Evolutionary conservation across 306 rosid genomes (phyloP), one percentile per base, ranked within the genome.

Genomic region (Casuarina equisetifolia): DNA sequence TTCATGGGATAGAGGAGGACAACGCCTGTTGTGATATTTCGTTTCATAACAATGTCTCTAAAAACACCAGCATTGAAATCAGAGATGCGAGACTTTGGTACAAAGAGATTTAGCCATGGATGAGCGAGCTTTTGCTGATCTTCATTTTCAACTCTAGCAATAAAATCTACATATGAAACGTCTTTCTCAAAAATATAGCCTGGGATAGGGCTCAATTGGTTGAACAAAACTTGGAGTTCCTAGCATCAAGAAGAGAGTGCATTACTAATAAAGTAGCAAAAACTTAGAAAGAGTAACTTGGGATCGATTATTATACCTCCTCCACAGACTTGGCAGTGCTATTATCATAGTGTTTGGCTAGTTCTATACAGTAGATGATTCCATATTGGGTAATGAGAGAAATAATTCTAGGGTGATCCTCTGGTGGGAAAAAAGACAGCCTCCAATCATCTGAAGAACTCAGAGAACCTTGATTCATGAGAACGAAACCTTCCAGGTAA

Each of bases 61-160:
- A 94, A 85, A 13, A 94, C 92, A 1, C 88, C 91, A 0, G 68
- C 46, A 52, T 94, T 69, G 59, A 94, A 94, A 39, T 89, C 93
- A 8, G 77, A 52, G 62, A 94, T 87, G 4, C 80, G 79, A 43
- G 91, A 85, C 77, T 89, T 89, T 4, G 98, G 97, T 52, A 94
- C 70, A 57, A 94, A 94, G 70, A 94, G 81, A 76, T 94, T 94
- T 49, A 92, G 82, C 97, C 98, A 94, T 8, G 98, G 98, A 80
- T 92, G 98, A 78, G 96, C 94, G 76, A 90, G 94, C 81, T 85
- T 83, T 62, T 86, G 69, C 82, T 94, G 50, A 5, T 46, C 13
- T 8, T 48, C 51, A 96, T 68, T 72, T 68, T 90, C 80, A 42
- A 89, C 94, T 86, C 98, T 83, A 79, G 88, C 86, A 67, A 92